These are phyloP conservation scores for Trichosanthes cucumerina DNA, from an alignment of 306 rosid genomes.

Conservation along the genomic window DNA sequence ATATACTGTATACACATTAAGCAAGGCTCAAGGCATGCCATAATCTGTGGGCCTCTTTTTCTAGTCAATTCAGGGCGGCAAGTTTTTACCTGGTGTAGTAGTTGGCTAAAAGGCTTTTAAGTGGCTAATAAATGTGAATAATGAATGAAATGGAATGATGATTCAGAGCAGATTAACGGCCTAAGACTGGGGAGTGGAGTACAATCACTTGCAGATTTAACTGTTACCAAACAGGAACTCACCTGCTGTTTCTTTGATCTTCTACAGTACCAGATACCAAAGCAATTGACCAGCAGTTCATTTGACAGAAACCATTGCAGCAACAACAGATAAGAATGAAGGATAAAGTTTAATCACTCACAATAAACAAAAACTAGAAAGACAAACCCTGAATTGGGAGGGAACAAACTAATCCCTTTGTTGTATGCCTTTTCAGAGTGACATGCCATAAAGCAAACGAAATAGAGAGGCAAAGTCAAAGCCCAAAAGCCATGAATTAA, in stretches of 20 bases:
- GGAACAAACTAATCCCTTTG: neutral
- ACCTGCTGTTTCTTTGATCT: neutral
- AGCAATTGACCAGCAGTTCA: neutral
- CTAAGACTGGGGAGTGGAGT: neutral
- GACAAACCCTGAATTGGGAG: no score
- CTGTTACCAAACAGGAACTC: neutral
- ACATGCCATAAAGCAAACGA: neutral
- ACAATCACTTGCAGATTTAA: neutral
- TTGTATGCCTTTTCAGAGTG: neutral
- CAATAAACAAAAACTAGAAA: neutral
- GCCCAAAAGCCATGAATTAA: neutral
- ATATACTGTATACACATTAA: no score
- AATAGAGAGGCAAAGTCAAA: neutral
- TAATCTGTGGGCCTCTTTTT: neutral
- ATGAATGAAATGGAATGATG: neutral
- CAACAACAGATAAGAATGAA: neutral
- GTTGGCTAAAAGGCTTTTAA: neutral
- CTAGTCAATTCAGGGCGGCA: neutral
- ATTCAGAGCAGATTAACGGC: neutral
- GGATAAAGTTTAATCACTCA: neutral
- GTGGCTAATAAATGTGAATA: neutral
- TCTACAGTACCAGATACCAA: neutral
- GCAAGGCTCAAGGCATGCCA: no score
- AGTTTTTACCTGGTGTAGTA: neutral
- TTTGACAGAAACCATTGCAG: neutral